Conservation (phyloP, 371 early-diverging fungal genomes). For the Quaeritorhiza haematococci region DNA sequence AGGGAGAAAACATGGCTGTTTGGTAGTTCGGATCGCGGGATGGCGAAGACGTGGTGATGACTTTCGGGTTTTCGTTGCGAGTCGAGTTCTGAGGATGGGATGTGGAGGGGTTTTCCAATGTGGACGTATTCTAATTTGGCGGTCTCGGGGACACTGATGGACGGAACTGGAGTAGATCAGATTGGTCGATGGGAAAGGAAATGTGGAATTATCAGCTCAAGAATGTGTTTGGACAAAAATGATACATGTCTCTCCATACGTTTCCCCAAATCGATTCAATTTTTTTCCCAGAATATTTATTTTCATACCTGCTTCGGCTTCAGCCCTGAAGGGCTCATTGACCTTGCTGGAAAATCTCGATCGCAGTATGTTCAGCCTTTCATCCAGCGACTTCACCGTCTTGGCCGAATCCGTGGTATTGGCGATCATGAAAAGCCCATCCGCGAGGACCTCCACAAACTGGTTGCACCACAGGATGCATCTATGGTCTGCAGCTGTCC, state of each 20-base stretch:
- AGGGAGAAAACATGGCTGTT: no score
- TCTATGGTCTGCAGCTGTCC: slow-evolving; percentile 87
- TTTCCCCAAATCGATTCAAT: background rate
- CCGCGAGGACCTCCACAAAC: slow-evolving; percentile 31
- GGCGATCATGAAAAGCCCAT: background rate
- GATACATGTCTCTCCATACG: background rate
- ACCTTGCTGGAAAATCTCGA: background rate
- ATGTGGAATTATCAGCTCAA: background rate
- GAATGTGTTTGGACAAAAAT: background rate
- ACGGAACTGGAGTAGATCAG: background rate
- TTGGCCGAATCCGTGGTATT: no score
- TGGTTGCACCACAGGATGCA: slow-evolving; percentile 91
- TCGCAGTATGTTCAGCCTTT: background rate
- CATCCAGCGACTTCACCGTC: background rate
- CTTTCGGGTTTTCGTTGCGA: no score
- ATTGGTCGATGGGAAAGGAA: background rate
- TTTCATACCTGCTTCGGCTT: background rate
- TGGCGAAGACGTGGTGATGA: no score
- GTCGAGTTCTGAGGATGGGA: no score
- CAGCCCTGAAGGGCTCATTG: background rate
- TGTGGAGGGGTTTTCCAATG: no score
- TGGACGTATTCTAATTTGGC: no score
- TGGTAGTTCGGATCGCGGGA: no score
- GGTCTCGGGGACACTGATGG: background rate
- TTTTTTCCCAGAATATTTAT: background rate